A percentile compares a stretch with the other conserved stretches of the same genome.
These are phyloP conservation scores for Ustilago loliicola DNA, from an alignment of 1,284 basidiomycete genomes.

Conservation along the genomic window DNA sequence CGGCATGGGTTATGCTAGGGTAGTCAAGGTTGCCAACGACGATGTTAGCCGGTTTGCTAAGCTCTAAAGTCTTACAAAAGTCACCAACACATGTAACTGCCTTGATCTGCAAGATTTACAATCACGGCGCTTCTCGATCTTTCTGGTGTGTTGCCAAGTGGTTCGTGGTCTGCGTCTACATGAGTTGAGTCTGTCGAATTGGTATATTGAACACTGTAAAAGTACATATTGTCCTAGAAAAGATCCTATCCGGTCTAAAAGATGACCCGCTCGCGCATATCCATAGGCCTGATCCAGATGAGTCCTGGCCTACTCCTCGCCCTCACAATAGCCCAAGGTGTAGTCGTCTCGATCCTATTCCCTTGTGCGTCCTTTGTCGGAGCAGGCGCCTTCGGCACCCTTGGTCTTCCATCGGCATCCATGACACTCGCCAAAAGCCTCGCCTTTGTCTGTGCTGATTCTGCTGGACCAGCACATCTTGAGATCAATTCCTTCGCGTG, in stretches of 20 bases:
- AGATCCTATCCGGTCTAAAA: conserved; percentile 18
- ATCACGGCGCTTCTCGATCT: background rate
- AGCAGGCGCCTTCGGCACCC: conserved; percentile 33
- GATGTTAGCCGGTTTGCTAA: conserved; percentile 35
- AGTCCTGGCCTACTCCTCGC: conserved; percentile 60
- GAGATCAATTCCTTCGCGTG: conserved; percentile 62
- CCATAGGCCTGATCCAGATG: conserved; percentile 61
- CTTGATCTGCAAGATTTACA: background rate
- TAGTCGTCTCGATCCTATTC: conserved; percentile 44
- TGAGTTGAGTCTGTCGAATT: background rate
- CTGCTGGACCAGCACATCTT: conserved; percentile 57
- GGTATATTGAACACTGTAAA: conserved; percentile 5
- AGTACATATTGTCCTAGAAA: background rate
- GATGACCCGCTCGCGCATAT: conserved; percentile 50
- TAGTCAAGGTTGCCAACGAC: conserved; percentile 37
- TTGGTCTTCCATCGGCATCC: conserved; percentile 27
- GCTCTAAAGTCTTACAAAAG: conserved; percentile 13
- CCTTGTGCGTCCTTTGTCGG: conserved; percentile 34
- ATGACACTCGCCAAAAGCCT: conserved; percentile 58
- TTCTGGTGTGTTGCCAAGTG: background rate
- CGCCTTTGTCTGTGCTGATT: conserved; percentile 52
- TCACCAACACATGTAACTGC: background rate
- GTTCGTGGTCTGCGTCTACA: background rate
- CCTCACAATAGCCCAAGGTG: conserved; percentile 59
- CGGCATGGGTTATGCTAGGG: conserved; percentile 56